Percentiles rank a stretch among this genome's conserved stretches.
Conservation (phyloP, 352 stramenopile species). For the Globisporangium splendens region DNA sequence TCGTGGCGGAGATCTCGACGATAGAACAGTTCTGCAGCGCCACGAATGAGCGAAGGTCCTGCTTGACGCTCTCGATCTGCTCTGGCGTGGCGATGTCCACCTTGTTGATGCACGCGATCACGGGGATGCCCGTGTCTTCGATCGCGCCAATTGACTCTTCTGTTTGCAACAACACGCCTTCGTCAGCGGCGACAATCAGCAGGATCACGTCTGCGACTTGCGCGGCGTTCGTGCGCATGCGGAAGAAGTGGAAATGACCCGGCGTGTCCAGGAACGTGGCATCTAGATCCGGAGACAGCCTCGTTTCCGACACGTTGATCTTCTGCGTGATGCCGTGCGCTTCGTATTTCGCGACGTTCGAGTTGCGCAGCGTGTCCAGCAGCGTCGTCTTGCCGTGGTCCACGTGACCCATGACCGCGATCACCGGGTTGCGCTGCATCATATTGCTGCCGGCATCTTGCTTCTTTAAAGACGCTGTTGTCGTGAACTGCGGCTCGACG, state of each 20-base stretch:
- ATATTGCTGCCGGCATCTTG: conserved; percentile 22
- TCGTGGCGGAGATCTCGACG: conserved; percentile 75
- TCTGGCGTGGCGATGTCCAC: conserved; percentile 56
- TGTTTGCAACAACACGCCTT: conserved; percentile 98
- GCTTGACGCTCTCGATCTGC: conserved; percentile 38
- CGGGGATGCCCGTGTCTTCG: conserved; percentile 69
- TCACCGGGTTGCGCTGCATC: conserved; percentile 88
- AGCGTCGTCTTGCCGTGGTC: conserved; percentile 99
- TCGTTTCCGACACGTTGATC: conserved; percentile 95
- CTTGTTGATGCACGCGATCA: conserved; percentile 86
- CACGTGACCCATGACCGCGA: conserved; percentile 99
- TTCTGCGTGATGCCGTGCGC: conserved; percentile 98
- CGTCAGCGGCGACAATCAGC: conserved; percentile 97
- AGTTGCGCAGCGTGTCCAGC: conserved; percentile 92
- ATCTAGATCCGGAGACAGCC: conserved; percentile 62
- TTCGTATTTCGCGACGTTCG: conserved; percentile 91
- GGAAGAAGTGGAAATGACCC: conserved; percentile 98
- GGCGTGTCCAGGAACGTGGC: conserved; percentile 99
- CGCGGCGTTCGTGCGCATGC: conserved; percentile 95
- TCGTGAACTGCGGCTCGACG: conserved; percentile 46
- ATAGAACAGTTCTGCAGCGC: conserved; percentile 71
- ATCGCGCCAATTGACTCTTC: conserved; percentile 93
- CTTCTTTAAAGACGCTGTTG: conserved; percentile 5
- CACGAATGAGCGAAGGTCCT: conserved; percentile 78
- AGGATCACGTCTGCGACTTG: conserved; percentile 97